Evolutionary conservation across 371 early-diverging fungal genomes (phyloP).

Genomic region (Mortierella sp.): DNA sequence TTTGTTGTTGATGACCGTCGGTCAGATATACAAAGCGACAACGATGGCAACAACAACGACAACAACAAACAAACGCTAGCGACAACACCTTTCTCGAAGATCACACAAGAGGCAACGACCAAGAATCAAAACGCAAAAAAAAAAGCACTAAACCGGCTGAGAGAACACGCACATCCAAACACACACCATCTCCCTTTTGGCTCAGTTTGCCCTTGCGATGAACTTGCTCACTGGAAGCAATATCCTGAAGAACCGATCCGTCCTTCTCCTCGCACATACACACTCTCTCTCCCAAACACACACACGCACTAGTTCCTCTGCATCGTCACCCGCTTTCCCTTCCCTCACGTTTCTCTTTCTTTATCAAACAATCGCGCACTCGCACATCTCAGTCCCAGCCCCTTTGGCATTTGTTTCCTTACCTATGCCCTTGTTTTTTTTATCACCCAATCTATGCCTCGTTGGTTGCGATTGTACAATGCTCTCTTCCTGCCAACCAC

Average conservation of each 20-base stretch:
- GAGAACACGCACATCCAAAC: background rate
- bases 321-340: background rate
- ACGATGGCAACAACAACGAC: background rate
- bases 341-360: no score
- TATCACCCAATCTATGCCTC: background rate
- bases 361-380: background rate
- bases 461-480: background rate
- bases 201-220: background rate
- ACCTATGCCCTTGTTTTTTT: background rate
- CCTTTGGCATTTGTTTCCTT: background rate
- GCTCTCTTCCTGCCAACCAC: background rate
- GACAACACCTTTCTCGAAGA: background rate
- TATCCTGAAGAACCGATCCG: background rate
- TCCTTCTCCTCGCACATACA: background rate
- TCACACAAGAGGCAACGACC: background rate
- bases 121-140: background rate
- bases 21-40: background rate
- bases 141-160: background rate
- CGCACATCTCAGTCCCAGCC: background rate
- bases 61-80: background rate
- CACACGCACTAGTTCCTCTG: background rate
- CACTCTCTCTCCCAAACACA: background rate
- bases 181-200: background rate
- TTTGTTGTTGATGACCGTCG: background rate
- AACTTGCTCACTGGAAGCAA: background rate